Percentiles rank a stretch among this genome's conserved stretches.
Evolutionary conservation across 2,329 filamentous ascomycete genomes (phyloP).

Genomic region (Fusarium setosum): DNA sequence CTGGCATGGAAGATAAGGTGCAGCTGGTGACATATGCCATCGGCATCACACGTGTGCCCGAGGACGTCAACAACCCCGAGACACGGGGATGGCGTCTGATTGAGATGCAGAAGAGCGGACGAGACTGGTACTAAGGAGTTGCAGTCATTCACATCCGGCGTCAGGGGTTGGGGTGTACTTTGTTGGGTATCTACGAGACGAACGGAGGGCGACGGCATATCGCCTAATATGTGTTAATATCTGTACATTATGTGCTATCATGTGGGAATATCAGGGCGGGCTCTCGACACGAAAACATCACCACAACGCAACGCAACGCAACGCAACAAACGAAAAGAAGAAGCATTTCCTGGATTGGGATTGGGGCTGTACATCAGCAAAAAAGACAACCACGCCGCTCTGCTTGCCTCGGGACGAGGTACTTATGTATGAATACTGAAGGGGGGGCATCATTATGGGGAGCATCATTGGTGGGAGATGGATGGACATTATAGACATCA

Average conservation of each 20-base stretch:
- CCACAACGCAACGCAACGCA: slow-evolving; percentile 19
- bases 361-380: slow-evolving; percentile 40
- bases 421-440: slow-evolving; percentile 46
- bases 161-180: slow-evolving; percentile 35
- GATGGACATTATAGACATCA: slow-evolving; percentile 31
- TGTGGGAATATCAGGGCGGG: slow-evolving; percentile 41
- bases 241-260: slow-evolving; percentile 47
- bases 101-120: slow-evolving; percentile 97
- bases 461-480: slow-evolving; percentile 23
- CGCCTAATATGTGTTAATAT: slow-evolving; percentile 46
- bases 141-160: slow-evolving; percentile 34
- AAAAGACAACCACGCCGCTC: slow-evolving; percentile 48
- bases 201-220: slow-evolving; percentile 21
- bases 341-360: slow-evolving; percentile 34
- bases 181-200: slow-evolving; percentile 37
- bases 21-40: slow-evolving; percentile 99
- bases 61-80: slow-evolving; percentile 97
- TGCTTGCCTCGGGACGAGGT: slow-evolving; percentile 42
- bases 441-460: slow-evolving; percentile 33
- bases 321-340: slow-evolving; percentile 19
- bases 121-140: slow-evolving; percentile 76
- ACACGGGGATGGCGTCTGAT: slow-evolving; percentile 97
- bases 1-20: slow-evolving; percentile 98
- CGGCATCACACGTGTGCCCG: slow-evolving; percentile 90
- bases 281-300: slow-evolving; percentile 38